Evolutionary conservation across 2,329 filamentous ascomycete genomes (phyloP).

Genomic region (Colletotrichum limetticola): DNA sequence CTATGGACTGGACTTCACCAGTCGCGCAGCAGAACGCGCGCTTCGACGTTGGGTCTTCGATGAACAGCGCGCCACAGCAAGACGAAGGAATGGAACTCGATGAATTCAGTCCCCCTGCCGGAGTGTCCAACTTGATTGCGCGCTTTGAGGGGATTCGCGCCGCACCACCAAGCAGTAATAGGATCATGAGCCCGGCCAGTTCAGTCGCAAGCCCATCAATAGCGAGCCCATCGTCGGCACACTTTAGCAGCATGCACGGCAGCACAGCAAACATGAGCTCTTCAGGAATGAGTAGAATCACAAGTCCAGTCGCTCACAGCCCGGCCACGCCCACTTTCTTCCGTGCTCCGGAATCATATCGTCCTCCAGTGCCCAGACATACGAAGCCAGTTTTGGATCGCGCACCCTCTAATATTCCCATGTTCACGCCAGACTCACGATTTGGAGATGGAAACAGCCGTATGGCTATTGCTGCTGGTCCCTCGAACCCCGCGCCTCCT

Average conservation of each 20-base stretch:
- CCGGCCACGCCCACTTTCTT: constrained; percentile 37
- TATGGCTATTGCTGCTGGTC: not conserved
- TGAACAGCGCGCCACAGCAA: constrained; percentile 14
- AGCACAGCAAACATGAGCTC: constrained; percentile 37
- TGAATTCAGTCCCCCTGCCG: constrained; percentile 35
- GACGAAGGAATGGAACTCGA: constrained; percentile 36
- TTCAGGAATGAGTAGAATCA: constrained; percentile 38
- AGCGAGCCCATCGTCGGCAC: constrained; percentile 40
- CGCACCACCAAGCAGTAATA: constrained; percentile 44
- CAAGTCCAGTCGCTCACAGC: constrained; percentile 45
- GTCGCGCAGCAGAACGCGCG: constrained; percentile 42
- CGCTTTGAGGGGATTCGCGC: constrained; percentile 52
- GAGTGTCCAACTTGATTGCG: constrained; percentile 51
- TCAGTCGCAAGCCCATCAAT: constrained; percentile 37
- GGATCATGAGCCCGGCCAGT: constrained; percentile 40
- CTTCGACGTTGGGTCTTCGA: constrained; percentile 24
- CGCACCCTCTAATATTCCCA: constrained; percentile 35
- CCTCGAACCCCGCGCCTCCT: constrained; percentile 12
- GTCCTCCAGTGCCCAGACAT: constrained; percentile 50
- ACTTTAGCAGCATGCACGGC: constrained; percentile 45
- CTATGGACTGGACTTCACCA: constrained; percentile 52
- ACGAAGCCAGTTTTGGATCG: constrained; percentile 48
- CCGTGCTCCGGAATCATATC: constrained; percentile 20
- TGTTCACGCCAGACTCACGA: constrained; percentile 31
- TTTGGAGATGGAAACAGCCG: constrained; percentile 27